Base-by-base conservation (phyloP, 306 rosid genomes). In the Geum urbanum region DNA sequence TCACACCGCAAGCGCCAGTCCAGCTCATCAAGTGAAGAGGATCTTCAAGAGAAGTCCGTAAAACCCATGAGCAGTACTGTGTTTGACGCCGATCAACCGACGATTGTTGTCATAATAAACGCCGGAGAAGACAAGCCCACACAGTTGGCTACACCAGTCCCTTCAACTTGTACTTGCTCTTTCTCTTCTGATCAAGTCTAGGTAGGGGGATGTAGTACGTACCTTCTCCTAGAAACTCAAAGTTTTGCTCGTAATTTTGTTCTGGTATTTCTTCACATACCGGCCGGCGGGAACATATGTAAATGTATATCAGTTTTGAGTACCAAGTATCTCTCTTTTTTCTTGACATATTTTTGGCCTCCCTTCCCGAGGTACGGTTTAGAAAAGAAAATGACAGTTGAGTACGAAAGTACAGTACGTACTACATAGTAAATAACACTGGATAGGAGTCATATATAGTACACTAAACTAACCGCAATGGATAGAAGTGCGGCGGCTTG, bases 61-160 rank as follows among this genome's bases (percentile, higher is more conserved):
- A 55, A 37, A 63, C 60, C 74, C 5, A 44, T 14, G 39, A 60
- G 35, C 15, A 14, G 8, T 16, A 13, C 18, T 16, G 71, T 32
- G 11, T 8, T 64, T n/a, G 85, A 62, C 7, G 45, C 45, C 16
- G 53, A 61, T 1, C 74, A 58, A 66, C 82, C 83, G 11, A 74
- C 27, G 74, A 74, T 82, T 32, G 77, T 80, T 6, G 84, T 86
- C 70, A 78, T 86, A 9, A 75, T 86, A 83, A 59, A 59, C 20
- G 87, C 90, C 45, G 90, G 90, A 14, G 80, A 83, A 14, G 76
- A 80, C 32, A 67, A 35, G 39, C 82, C 87, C 14, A 70, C 85
- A 1, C 82, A 44, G 63, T 74, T 86, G 37, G 90, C 90, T 4
- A 83, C 71, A 4, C 75, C 85, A 20, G 37, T 56, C 7, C 7